phyloP scores from a whole-genome alignment of 2,329 filamentous ascomycete genomes.

The Leptographium lundbergii region DNA sequence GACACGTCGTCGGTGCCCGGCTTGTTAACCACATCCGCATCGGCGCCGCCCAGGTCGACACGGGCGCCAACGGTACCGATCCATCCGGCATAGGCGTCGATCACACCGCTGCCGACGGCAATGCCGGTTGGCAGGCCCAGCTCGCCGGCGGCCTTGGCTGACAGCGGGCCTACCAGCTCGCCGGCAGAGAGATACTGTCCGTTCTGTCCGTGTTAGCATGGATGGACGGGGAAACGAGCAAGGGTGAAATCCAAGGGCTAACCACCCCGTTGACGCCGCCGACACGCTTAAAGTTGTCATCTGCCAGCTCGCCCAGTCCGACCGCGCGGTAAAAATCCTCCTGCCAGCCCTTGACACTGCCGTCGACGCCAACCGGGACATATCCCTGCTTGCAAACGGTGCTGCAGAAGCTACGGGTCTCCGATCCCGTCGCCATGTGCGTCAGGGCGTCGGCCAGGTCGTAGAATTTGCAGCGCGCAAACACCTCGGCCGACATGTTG shows the following conservation, averaged over 20 bases:
- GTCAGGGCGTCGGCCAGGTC: conserved; percentile 88
- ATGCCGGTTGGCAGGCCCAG: conserved; percentile 79
- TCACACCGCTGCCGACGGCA: conserved; percentile 89
- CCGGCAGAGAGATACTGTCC: conserved; percentile 85
- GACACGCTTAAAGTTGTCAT: conserved; percentile 85
- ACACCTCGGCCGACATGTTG: conserved; percentile 86
- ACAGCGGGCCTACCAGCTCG: conserved; percentile 76
- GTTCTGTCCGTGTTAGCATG: conserved; percentile 45
- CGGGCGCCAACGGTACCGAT: conserved; percentile 98
- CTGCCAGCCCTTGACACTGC: conserved; percentile 96
- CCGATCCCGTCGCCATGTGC: conserved; percentile 83
- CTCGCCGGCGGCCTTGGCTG: conserved; percentile 68
- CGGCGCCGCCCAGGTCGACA: conserved; percentile 58
- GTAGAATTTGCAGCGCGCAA: conserved; percentile 92
- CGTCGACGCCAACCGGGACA: conserved; percentile 92
- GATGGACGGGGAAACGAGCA: background rate
- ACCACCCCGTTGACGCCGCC: conserved; percentile 93
- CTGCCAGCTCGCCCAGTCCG: conserved; percentile 69
- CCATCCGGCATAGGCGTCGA: conserved; percentile 97
- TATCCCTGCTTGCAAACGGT: conserved; percentile 96
- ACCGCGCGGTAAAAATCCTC: conserved; percentile 83
- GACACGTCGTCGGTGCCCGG: conserved; percentile 56
- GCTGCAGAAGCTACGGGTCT: conserved; percentile 88
- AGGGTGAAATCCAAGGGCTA: conserved; percentile 37
- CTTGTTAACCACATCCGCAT: conserved; percentile 39